Percentiles rank a stretch among this genome's conserved stretches.
Evolutionary conservation across 306 rosid species (phyloP).

Genomic region (Quercus bicolor): DNA sequence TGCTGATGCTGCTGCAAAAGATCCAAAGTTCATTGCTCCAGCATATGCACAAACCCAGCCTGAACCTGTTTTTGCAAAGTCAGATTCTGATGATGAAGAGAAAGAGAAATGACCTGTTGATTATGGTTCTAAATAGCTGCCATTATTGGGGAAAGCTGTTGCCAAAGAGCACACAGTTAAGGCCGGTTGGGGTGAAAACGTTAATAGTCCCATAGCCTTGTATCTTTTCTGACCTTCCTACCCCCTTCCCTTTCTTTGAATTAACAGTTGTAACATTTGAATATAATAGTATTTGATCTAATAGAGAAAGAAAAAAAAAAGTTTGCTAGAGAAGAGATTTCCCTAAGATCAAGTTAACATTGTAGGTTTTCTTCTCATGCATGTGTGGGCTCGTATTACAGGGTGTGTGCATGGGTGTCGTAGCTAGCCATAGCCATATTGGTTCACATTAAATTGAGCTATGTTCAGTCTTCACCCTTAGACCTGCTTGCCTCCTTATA

Average conservation of each 20-base stretch:
- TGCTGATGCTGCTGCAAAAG: constrained; percentile 85
- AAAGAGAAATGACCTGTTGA: constrained; percentile 58
- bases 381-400: too few relatives aligned
- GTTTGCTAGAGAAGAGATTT: too few relatives aligned
- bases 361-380: too few relatives aligned
- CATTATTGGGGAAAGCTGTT: not conserved
- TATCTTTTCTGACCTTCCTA: not conserved
- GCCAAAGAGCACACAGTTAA: not conserved
- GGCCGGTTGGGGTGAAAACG: not conserved
- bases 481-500: not conserved
- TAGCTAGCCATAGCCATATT: not conserved
- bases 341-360: too few relatives aligned
- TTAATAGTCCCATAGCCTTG: not conserved
- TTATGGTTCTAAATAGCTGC: constrained; percentile 9
- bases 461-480: not conserved
- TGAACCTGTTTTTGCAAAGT: constrained; percentile 75
- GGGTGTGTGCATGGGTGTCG: too few relatives aligned
- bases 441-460: not conserved
- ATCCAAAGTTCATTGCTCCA: constrained; percentile 93
- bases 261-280: too few relatives aligned
- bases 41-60: constrained; percentile 94
- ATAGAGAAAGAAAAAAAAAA: too few relatives aligned
- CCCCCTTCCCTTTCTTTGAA: not conserved
- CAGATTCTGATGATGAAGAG: constrained; percentile 94
- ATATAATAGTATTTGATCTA: too few relatives aligned